Evolutionary conservation across 225 moss, liverwort and hornwort species (phyloP).

Genomic region (Pleurozium schreberi): DNA sequence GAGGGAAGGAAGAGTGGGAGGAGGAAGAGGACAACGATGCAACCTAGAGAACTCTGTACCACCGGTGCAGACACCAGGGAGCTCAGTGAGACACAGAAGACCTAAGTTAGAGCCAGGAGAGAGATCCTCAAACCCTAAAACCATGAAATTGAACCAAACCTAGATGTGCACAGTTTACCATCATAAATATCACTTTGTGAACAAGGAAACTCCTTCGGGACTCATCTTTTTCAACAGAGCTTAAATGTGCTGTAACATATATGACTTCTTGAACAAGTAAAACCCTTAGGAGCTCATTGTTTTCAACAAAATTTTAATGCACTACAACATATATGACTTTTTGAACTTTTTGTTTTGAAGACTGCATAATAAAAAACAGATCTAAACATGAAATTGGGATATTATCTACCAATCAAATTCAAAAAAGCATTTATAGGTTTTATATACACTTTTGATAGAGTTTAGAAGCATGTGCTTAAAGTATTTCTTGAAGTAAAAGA

Average conservation of each 20-base stretch:
- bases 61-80: not conserved
- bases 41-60: not conserved
- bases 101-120: not conserved
- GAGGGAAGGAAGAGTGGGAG: not conserved
- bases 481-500: not conserved
- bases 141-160: not conserved
- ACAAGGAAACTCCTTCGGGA: not conserved
- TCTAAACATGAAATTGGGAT: not conserved
- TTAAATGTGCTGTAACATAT: not conserved
- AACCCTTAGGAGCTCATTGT: accelerated
- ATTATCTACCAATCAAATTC: not conserved
- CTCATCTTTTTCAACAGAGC: not conserved
- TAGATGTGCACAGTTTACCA: not conserved
- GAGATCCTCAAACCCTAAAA: slow-evolving; percentile 6
- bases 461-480: not conserved
- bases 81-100: not conserved
- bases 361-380: not conserved
- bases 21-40: not conserved
- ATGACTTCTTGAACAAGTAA: not conserved
- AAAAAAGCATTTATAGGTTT: not conserved
- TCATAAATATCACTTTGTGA: not conserved
- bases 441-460: no score
- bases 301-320: not conserved
- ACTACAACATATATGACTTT: not conserved
- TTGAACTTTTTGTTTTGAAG: not conserved